Evolutionary conservation across 352 stramenopile genomes (phyloP).

Genomic region (Aphanomyces astaci): DNA sequence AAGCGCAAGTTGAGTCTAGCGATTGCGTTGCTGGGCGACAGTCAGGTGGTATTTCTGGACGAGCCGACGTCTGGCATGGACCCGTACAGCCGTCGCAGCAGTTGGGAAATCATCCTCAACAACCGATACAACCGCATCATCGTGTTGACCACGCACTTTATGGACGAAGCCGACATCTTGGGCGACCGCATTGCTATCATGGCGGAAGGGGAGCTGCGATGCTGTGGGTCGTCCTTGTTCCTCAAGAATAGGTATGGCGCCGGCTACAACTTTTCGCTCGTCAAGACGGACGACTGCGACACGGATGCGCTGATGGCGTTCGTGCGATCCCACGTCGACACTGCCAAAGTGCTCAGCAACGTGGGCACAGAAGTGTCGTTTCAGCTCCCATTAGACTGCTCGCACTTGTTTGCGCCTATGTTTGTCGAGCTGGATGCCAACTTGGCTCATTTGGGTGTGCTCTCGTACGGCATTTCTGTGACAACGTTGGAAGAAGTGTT

Average conservation of each 20-base stretch:
- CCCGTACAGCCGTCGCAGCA: conserved; percentile 19
- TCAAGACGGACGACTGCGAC: conserved; percentile 33
- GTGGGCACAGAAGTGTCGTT: conserved; percentile 71
- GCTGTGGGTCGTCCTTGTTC: conserved; percentile 58
- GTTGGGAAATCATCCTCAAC: conserved; percentile 55
- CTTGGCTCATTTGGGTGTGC: conserved; percentile 32
- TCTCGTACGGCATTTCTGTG: conserved; percentile 62
- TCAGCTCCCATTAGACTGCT: conserved; percentile 54
- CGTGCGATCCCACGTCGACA: conserved; percentile 32
- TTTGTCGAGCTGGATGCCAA: conserved; percentile 65
- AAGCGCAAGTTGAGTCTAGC: conserved; percentile 95
- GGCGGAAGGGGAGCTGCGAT: conserved; percentile 60
- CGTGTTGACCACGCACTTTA: conserved; percentile 87
- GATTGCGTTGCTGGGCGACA: conserved; percentile 92
- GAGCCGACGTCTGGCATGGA: conserved; percentile 76
- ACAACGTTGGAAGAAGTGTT: conserved; percentile 88
- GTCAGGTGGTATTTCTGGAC: conserved; percentile 85
- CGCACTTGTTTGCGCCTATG: conserved; percentile 48
- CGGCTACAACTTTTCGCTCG: conserved; percentile 64
- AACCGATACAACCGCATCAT: conserved; percentile 53
- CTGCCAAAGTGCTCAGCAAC: conserved; percentile 40
- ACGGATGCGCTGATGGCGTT: conserved; percentile 31
- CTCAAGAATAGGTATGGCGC: conserved; percentile 79
- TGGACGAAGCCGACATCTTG: conserved; percentile 85
- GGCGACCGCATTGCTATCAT: conserved; percentile 80